A percentile compares a stretch with the other conserved stretches of the same genome.
phyloP scores from a whole-genome alignment of 1,139 yeast species.

The Spathaspora sp. region DNA sequence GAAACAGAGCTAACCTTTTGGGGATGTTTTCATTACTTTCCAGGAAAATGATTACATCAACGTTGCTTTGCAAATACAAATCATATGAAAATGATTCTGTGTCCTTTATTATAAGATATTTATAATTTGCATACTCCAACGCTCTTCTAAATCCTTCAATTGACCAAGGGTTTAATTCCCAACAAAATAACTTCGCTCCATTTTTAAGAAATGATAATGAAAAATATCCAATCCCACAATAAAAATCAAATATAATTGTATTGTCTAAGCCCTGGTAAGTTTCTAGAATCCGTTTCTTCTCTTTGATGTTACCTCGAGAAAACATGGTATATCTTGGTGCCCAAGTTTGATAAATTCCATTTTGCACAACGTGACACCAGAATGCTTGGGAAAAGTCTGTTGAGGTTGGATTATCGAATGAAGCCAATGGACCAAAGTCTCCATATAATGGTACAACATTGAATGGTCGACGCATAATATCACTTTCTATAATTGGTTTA shows the following conservation, averaged over 20 bases:
- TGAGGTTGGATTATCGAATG: conserved; percentile 37
- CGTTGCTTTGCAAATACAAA: conserved; percentile 15
- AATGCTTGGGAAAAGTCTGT: conserved; percentile 52
- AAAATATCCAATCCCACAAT: conserved; percentile 87
- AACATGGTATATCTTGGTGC: conserved; percentile 87
- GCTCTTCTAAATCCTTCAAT: conserved; percentile 68
- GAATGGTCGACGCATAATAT: conserved; percentile 61
- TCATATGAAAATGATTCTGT: conserved; percentile 27
- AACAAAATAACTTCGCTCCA: conserved; percentile 62
- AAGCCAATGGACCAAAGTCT: conserved; percentile 53
- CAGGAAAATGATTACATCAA: conserved; percentile 44
- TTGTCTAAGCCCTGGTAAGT: conserved; percentile 31
- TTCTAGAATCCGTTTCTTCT: conserved; percentile 64
- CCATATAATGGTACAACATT: conserved; percentile 61
- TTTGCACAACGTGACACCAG: conserved; percentile 74
- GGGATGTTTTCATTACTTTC: conserved; percentile 60
- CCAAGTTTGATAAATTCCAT: conserved; percentile 79
- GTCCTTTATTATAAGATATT: conserved; percentile 29
- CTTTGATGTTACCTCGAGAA: conserved; percentile 84
- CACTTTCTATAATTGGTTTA: conserved; percentile 61
- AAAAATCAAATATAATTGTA: conserved; percentile 62
- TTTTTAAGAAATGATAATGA: conserved; percentile 63
- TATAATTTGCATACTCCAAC: conserved; percentile 44
- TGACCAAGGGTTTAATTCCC: conserved; percentile 90
- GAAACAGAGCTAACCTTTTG: conserved; percentile 35